Base-by-base conservation (phyloP, 352 stramenopile species). In the Phytopythium aichiense region DNA sequence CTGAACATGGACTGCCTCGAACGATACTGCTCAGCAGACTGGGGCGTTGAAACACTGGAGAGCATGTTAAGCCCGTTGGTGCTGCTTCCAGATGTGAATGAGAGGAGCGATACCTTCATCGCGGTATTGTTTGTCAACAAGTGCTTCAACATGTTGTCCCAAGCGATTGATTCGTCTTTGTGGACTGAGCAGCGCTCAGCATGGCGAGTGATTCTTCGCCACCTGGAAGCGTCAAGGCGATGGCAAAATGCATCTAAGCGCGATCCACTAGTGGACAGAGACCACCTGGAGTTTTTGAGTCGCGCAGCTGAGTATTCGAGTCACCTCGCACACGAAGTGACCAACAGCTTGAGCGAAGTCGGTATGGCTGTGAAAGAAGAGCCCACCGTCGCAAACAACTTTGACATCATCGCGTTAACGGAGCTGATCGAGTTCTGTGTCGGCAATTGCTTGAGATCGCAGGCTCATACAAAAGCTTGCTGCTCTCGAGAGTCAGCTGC, bases 201-300 rank as follows among this genome's bases (percentile, higher is more conserved):
- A 12, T 67, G 56, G 62, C 12, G n/a, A 3, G 25, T 12, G 2
- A 59, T 67, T 20, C 45, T 51, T 13, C 11, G 6, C 16, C 45
- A 51, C n/a, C 18, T 51, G 45, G 45, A 51, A 51, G 45, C 4
- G 33, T 7, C 23, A 6, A 18, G 1, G 43, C 28, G 15, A 23
- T 53, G 31, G 49, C 45, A 25, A 18, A 7, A 13, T 4, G 2
- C n/a, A 20, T 6, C 9, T 2, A 8, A 40, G 15, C 11, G n/a
- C 23, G 16, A 9, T 2, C 12, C 2, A 40, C 7, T 33, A 15
- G 35, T 79, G 20, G 63, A 66, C n/a, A 52, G 42, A 2, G 59
- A 81, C 18, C 71, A 81, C 30, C 33, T 81, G 6, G 31, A 48
- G 9, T 77, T 75, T 50, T 30, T 81, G 13, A 63, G 45, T 30